These are phyloP conservation scores for Eutrema japonicum DNA, from an alignment of 345 rosid genomes.

Conservation along the genomic window DNA sequence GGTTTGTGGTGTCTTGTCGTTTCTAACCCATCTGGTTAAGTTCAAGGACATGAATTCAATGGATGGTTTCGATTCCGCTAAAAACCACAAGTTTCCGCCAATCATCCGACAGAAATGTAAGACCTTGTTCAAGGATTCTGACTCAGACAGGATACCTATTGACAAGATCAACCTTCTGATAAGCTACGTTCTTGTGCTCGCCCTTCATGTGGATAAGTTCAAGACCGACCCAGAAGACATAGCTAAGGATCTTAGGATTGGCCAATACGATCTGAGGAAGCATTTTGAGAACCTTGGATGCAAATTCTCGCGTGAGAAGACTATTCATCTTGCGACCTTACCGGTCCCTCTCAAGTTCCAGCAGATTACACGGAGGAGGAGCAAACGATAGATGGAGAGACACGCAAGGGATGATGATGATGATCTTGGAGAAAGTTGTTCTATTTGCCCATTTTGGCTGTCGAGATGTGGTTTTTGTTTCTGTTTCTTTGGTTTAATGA, in stretches of 20 bases:
- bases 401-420: conserved; percentile 9
- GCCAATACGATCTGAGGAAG: conserved; percentile 47
- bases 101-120: conserved; percentile 56
- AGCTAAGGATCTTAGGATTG: conserved; percentile 71
- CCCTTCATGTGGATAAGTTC: conserved; percentile 73
- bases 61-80: conserved; percentile 59
- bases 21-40: conserved; percentile 75
- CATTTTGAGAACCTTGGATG: conserved; percentile 79
- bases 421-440: conserved; percentile 5
- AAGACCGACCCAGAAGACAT: conserved; percentile 65
- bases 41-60: conserved; percentile 68
- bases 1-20: conserved; percentile 53
- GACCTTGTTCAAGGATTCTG: conserved; percentile 56
- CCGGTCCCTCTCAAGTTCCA: conserved; percentile 77
- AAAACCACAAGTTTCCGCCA: conserved; percentile 62
- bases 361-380: conserved; percentile 40
- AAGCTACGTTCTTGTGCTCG: conserved; percentile 79
- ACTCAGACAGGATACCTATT: conserved; percentile 45
- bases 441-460: background rate
- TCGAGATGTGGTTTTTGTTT: background rate
- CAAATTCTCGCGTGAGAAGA: conserved; percentile 52
- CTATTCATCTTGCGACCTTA: conserved; percentile 46
- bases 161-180: conserved; percentile 70
- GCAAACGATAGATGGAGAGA: conserved; percentile 38
- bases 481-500: conserved; percentile 13